A percentile compares a stretch with the other conserved stretches of the same genome.
phyloP scores from a whole-genome alignment of 2,329 filamentous ascomycete species.

The Plectosphaerella plurivora region DNA sequence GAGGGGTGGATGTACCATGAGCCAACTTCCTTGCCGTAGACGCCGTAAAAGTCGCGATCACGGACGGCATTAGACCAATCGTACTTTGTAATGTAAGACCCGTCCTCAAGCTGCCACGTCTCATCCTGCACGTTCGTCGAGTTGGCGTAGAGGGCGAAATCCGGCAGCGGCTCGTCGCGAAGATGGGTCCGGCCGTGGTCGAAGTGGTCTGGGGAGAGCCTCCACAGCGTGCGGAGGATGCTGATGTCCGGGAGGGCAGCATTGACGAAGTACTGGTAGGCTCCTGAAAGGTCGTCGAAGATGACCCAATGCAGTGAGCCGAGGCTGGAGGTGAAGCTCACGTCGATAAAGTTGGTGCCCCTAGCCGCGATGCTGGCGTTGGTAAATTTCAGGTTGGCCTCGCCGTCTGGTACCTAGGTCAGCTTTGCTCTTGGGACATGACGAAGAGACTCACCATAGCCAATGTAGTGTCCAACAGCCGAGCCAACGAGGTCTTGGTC shows the following conservation, averaged over 20 bases:
- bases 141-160: slow-evolving; percentile 9
- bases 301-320: slow-evolving; percentile 12
- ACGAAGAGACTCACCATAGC: slow-evolving; percentile 3
- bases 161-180: slow-evolving; percentile 9
- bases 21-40: slow-evolving; percentile 7
- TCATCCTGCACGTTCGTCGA: slow-evolving; percentile 11
- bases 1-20: slow-evolving; percentile 10
- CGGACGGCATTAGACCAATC: slow-evolving; percentile 11
- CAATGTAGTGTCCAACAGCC: slow-evolving; percentile 8
- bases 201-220: slow-evolving; percentile 8
- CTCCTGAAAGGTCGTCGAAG: slow-evolving; percentile 9
- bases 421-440: not conserved
- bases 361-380: slow-evolving; percentile 7
- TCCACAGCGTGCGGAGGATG: slow-evolving; percentile 9
- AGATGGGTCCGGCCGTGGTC: slow-evolving; percentile 9
- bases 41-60: slow-evolving; percentile 11
- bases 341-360: slow-evolving; percentile 9
- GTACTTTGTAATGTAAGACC: slow-evolving; percentile 10
- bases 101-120: slow-evolving; percentile 9
- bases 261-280: slow-evolving; percentile 13
- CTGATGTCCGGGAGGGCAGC: slow-evolving; percentile 9
- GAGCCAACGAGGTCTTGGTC: slow-evolving; percentile 10
- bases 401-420: slow-evolving; percentile 5
- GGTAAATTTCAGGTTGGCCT: slow-evolving; percentile 7
- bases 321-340: slow-evolving; percentile 8